Evolutionary conservation across 257 asterid genomes (phyloP).

Genomic region (Nicotiana obtusifolia): DNA sequence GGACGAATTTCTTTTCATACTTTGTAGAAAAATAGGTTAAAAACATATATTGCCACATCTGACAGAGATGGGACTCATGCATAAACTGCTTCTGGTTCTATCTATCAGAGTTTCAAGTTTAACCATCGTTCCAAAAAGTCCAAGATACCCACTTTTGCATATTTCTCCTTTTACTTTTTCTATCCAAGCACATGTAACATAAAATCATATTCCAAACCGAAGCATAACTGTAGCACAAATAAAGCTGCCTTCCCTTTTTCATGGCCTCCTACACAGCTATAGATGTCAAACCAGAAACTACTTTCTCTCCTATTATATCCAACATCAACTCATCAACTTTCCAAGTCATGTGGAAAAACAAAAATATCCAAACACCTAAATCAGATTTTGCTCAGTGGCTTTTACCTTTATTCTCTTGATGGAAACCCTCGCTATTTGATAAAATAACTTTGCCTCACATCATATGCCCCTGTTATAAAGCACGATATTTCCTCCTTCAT

Average conservation of each 20-base stretch:
- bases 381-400: neutral
- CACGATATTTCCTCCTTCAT: neutral
- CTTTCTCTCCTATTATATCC: neutral
- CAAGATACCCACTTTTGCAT: neutral
- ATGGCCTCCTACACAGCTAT: neutral
- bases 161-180: constrained; percentile 1
- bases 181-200: neutral
- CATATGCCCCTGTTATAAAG: neutral
- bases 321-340: neutral
- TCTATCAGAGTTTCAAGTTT: neutral
- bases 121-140: neutral
- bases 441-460: neutral
- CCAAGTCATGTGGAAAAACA: neutral
- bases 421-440: neutral
- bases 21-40: neutral
- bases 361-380: neutral
- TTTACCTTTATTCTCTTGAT: neutral
- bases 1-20: neutral
- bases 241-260: neutral
- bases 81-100: neutral
- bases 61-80: neutral
- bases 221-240: neutral
- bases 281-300: neutral
- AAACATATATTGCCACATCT: neutral
- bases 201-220: neutral